Percentiles rank a stretch among this genome's conserved stretches.
Conservation (phyloP, 495 filamentous ascomycete genomes). For the Talaromyces nanjingensis region DNA sequence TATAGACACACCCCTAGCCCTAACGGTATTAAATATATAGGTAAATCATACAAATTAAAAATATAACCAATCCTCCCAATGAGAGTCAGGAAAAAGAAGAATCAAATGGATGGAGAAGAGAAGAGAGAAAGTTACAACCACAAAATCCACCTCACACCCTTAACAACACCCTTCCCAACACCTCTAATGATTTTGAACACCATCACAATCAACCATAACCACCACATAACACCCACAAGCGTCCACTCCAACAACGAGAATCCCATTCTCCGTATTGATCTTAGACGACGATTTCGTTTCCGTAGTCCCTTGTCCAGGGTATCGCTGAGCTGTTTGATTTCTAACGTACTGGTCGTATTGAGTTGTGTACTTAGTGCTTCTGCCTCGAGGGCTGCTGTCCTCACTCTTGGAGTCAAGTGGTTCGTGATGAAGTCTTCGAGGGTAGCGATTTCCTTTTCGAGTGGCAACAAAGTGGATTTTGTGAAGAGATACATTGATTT, state of each 20-base stretch:
- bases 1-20: neutral
- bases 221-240: slow-evolving; percentile 75
- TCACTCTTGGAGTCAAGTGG: slow-evolving; percentile 57
- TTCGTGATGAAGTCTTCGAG: slow-evolving; percentile 46
- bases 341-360: slow-evolving; percentile 63
- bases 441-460: slow-evolving; percentile 39
- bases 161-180: slow-evolving; percentile 48
- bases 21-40: neutral
- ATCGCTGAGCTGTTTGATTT: slow-evolving; percentile 71
- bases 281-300: slow-evolving; percentile 58
- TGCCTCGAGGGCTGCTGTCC: slow-evolving; percentile 63
- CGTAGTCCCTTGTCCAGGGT: slow-evolving; percentile 66
- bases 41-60: neutral
- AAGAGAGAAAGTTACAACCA: slow-evolving; percentile 46
- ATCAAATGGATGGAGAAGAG: neutral
- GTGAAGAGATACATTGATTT: slow-evolving; percentile 46
- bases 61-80: no score
- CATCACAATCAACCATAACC: slow-evolving; percentile 75
- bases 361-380: slow-evolving; percentile 68
- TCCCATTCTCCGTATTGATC: slow-evolving; percentile 62
- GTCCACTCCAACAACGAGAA: slow-evolving; percentile 74
- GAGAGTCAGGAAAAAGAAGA: no score
- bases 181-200: slow-evolving; percentile 55
- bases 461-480: slow-evolving; percentile 30
- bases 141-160: slow-evolving; percentile 65